Base-by-base conservation (phyloP, 164 flowering plant species). In the Warburgia ugandensis region DNA sequence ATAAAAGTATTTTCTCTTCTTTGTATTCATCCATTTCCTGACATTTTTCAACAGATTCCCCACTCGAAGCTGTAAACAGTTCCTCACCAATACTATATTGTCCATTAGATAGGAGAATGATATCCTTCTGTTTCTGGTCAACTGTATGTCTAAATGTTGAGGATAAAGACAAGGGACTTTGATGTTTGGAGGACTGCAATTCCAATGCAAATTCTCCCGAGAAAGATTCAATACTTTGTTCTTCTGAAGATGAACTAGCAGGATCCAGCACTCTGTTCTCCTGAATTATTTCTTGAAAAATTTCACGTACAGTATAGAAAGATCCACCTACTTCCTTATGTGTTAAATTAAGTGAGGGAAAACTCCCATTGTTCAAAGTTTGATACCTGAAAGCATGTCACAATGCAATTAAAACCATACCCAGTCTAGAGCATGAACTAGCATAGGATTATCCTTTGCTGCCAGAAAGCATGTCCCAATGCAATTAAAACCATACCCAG, bases 291-390 rank as follows among this genome's bases (percentile, higher is more conserved):
- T 92, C 98, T 30, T 95, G 68, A 33, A 88, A 81, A 69, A 92
- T 80, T 70, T 92, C 97, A 23, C 99, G 75, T 3, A 92, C 80
- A 6, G 84, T 88, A 56, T 92, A 92, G 65, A 80, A 92, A 47
- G 99, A 92, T 6, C 99, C 99, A 62, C 99, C 97, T 52, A 86
- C 95, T 71, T 92, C 95, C 71, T 82, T 88, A 60, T 88, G 94
- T 6, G 99, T 84, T 48, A 86, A 84, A 56, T 62, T 82, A 37
- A 88, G 76, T 6, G 96, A 86, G 47, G 98, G 99, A 51, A 84
- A 92, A 47, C 56, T 76, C 29, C 97, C 97, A 66, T 72, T 59
- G 55, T 88, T 85, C 65, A 66, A 66, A 2, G 50, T 71, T 61
- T 77, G 96, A 65, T 83, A 77, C 75, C 98, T 92, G 71, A 50